Percentiles rank a stretch among this genome's conserved stretches.
Evolutionary conservation across 2,329 filamentous ascomycete genomes (phyloP).

Genomic region (Colletotrichum eremochloae): DNA sequence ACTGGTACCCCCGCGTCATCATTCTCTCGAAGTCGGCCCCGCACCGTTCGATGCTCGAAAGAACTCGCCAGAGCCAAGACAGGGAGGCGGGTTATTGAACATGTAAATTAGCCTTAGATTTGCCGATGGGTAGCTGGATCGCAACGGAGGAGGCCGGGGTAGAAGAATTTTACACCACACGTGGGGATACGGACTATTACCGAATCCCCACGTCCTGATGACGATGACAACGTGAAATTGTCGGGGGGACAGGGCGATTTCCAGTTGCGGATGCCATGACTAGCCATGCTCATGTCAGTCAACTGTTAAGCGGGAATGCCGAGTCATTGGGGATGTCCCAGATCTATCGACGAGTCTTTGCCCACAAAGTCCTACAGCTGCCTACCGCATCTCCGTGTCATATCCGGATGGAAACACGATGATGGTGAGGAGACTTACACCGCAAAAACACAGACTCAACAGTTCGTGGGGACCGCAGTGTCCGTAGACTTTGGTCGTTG

Average conservation of each 20-base stretch:
- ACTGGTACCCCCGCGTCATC: slow-evolving; percentile 29
- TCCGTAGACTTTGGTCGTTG: background rate
- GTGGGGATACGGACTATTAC: slow-evolving; percentile 25
- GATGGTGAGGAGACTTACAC: background rate
- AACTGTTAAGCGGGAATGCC: background rate
- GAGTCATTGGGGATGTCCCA: slow-evolving; percentile 26
- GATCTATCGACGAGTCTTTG: background rate
- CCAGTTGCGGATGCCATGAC: slow-evolving; percentile 14
- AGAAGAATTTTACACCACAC: background rate
- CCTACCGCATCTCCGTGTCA: background rate
- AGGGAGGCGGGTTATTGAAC: slow-evolving; percentile 13
- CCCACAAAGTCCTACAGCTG: background rate
- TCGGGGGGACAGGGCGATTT: slow-evolving; percentile 20
- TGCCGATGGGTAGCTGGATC: slow-evolving; percentile 9
- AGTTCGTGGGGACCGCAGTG: background rate
- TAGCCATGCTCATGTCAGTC: slow-evolving; percentile 9
- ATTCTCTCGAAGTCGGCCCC: slow-evolving; percentile 32
- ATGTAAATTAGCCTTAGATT: slow-evolving; percentile 17
- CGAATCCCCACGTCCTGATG: slow-evolving; percentile 17
- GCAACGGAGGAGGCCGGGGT: slow-evolving; percentile 15
- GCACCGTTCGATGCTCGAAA: slow-evolving; percentile 13
- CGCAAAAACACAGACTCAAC: background rate
- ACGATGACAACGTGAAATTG: slow-evolving; percentile 10
- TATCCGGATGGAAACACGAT: background rate
- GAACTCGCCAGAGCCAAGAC: background rate